Base-by-base conservation (phyloP, 2,329 filamentous ascomycete genomes). In the Botrytis cinerea region DNA sequence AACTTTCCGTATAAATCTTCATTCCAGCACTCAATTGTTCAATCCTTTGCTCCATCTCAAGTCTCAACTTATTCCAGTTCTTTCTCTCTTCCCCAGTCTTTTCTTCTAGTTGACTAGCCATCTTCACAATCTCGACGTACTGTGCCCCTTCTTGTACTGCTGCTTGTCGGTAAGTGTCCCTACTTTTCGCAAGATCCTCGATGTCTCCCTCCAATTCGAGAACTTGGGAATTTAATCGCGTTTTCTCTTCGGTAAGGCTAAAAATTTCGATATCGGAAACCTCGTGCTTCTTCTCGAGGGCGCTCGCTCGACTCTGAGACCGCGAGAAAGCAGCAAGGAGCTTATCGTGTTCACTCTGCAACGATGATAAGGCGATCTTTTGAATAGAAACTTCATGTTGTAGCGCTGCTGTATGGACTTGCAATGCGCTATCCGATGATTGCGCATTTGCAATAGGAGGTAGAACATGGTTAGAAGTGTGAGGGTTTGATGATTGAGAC, bases 321-420 rank as follows among this genome's bases (percentile, higher is more conserved):
- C 85, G 82, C 46, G 86, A 84, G 35, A 86, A 84, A 40, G 86
- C 87, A 32, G 86, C 83, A 5, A 88, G 82, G 6, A 88, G 81
- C 63, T 83, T 83, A 71, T 87, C 83, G 76, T 89, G 86, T 78
- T 88, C 87, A n/a, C 82, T 82, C 77, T 87, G 86, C 10, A 88
- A 81, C 1, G 85, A 87, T 74, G 86, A 84, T 35, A 87, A 82
- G 20, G 84, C 84, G 28, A 87, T 80, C 7, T 86, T 85, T 75
- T 88, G 87, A 73, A 87, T 81, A 25, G 84, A 86, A 54, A 88
- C 82, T 77, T 88, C 85, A 77, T 87, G 86, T 76, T 88, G 87
- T 12, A 88, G 81, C 68, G 78, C 78, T 22, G 79, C 78, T 22
- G 80, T 75, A 70, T 80, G 79, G 8, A 75, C 76, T 66, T 79